Evolutionary conservation across 495 filamentous ascomycete species (phyloP), one percentile per base, ranked within the genome.

Genomic region (Thermothielavioides terrestris): DNA sequence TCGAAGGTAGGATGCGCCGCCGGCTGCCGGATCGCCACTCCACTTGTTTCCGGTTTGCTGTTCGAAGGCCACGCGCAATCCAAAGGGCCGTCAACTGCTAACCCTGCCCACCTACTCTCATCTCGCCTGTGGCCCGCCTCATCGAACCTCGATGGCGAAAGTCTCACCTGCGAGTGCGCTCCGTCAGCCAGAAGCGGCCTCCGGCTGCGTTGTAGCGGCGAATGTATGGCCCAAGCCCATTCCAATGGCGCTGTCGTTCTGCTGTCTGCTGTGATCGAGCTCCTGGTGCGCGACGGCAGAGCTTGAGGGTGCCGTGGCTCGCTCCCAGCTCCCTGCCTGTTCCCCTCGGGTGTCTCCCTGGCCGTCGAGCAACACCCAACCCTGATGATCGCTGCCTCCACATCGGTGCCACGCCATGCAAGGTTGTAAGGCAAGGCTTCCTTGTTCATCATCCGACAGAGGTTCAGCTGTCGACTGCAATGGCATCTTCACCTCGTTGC

Each of bases 391-490:
- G 34, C 27, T 34, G 25, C 50, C 52, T 34, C 44, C 51, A 23
- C 38, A 34, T n/a, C 30, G 23, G 12, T 31, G 15, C 14, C 32
- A 28, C n/a, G 14, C 32, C 30, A 42, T 38, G 52, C 43, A 54
- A 34, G 38, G 21, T 48, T 40, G 31, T n/a, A n/a, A n/a, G n/a
- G n/a, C n/a, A n/a, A n/a, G 21, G 22, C 28, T 28, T 43, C 2
- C 42, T 26, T 49, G 48, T 18, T 35, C 46, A 41, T 31, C 52
- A 50, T n/a, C n/a, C n/a, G 37, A 41, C 34, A 20, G n/a, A n/a
- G 37, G 34, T 49, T 50, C 53, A 55, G 53, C 47, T 50, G 47
- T 15, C 5, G 15, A 34, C 22, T 47, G 28, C 46, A 50, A 30
- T 42, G 42, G 34, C 42, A 41, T 47, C 47, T 36, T 55, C 42